Evolutionary conservation across 169 alveolate genomes (phyloP), one percentile per base, ranked within the genome.

Genomic region (Plasmodium adleri): DNA sequence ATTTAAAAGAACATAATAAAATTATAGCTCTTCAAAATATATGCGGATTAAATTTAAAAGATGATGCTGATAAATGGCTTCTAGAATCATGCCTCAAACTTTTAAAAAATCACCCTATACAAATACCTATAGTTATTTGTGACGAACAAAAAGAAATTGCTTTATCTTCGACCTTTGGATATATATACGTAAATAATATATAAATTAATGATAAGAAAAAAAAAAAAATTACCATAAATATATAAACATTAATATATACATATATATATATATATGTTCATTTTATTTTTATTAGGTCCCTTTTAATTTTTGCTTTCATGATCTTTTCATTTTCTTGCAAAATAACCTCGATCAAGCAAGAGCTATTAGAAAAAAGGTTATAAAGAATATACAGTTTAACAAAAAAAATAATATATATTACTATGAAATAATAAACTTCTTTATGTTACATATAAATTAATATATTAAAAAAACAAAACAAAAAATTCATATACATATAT

Each of bases 11-110:
- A 47, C 62, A 86, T 1, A 59, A 72, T 71, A 86, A 86, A 72
- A 50, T 24, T 71, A 71, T 20, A 66, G 92, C 78, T 1, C 52
- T 86, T 13, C 78, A 32, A 72, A 86, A 72, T 70, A 15, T 86
- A 71, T 86, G 92, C 72, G 92, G 92, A 39, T 59, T 86, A 58
- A 22, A 86, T 74, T 86, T 86, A 64, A 70, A 71, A 22, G 87
- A 86, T 72, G 92, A 86, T 62, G 92, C 92, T 13, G 92, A 86
- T 60, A 86, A 62, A 45, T 86, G 92, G 92, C 62, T 86, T 45
- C 58, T 86, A 60, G 92, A 86, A 63, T 71, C 71, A n/a, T 86
- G 92, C 58, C 71, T 86, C 20, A 86, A 86, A 60, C 54, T 86
- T 39, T 72, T 86, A 50, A 86, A 86, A 86, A 86, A 86, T 60